phyloP scores from a whole-genome alignment of 164 flowering plant species.

The Berberis thunbergii region DNA sequence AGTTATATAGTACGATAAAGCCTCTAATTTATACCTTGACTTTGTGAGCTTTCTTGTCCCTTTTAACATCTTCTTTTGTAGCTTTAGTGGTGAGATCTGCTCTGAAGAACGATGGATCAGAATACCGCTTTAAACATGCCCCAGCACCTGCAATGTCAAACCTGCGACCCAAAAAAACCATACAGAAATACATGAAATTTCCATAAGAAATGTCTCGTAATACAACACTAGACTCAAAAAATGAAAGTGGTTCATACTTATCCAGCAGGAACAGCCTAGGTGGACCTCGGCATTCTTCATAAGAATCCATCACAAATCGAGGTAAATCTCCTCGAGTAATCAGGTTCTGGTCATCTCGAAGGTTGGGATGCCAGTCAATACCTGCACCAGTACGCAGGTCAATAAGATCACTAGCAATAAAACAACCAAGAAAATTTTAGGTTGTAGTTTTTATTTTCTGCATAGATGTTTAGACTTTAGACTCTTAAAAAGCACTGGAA shows the following conservation, averaged over 20 bases:
- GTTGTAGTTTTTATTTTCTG: no score
- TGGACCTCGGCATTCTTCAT: constrained; percentile 95
- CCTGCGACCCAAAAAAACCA: constrained; percentile 24
- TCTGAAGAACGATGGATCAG: constrained; percentile 92
- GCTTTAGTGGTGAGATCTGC: constrained; percentile 33
- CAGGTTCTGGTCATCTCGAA: constrained; percentile 50
- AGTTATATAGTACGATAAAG: no score
- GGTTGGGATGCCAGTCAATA: constrained; percentile 85
- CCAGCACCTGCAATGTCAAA: constrained; percentile 99
- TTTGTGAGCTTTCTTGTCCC: constrained; percentile 67
- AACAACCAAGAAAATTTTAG: no score
- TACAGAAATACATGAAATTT: no score
- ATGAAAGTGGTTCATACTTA: constrained; percentile 47
- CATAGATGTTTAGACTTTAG: no score
- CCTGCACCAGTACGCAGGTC: constrained; percentile 32
- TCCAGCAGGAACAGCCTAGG: constrained; percentile 89
- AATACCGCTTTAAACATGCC: constrained; percentile 88
- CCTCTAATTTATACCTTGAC: constrained; percentile 44
- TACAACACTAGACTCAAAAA: no score
- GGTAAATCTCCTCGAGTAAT: constrained; percentile 79
- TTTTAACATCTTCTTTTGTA: constrained; percentile 28
- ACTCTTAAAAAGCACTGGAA: neutral
- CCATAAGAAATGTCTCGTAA: no score
- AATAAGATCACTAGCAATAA: no score
- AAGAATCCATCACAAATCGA: constrained; percentile 94